These are phyloP conservation scores for Syzygium grande DNA, from an alignment of 345 rosid species.

Conservation along the genomic window DNA sequence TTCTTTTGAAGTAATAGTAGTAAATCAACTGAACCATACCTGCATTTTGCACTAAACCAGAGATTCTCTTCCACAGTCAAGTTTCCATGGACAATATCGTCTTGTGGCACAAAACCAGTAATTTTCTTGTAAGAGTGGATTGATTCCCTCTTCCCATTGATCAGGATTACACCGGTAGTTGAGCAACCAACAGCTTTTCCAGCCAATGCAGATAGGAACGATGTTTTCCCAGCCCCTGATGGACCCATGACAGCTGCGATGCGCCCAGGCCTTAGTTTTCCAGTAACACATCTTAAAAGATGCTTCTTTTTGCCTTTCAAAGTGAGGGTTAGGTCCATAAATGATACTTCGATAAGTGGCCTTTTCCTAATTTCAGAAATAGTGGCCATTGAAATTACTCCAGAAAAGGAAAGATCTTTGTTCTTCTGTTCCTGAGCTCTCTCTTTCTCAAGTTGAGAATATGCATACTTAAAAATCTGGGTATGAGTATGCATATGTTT, in stretches of 20 bases:
- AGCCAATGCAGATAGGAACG: conserved; percentile 78
- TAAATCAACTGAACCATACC: conserved; percentile 19
- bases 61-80: conserved; percentile 94
- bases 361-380: conserved; percentile 48
- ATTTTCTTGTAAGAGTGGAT: conserved; percentile 80
- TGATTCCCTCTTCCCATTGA: conserved; percentile 66
- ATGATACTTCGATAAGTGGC: conserved; percentile 66
- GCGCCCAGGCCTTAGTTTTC: conserved; percentile 73
- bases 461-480: conserved; percentile 78
- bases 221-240: conserved; percentile 97
- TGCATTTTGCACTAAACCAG: conserved; percentile 93
- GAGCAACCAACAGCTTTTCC: conserved; percentile 84
- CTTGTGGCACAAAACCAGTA: conserved; percentile 92
- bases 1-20: background rate
- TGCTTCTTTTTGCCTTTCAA: conserved; percentile 62
- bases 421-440: conserved; percentile 52
- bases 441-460: conserved; percentile 68
- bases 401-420: conserved; percentile 62
- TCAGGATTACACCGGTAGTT: conserved; percentile 52
- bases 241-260: conserved; percentile 98
- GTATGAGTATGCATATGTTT: conserved; percentile 46
- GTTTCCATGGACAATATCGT: conserved; percentile 92
- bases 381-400: conserved; percentile 60
- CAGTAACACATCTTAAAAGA: conserved; percentile 73
- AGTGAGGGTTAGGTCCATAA: conserved; percentile 69